Base-by-base conservation (phyloP, 2,329 filamentous ascomycete genomes). In the Trichoderma oligosporum region DNA sequence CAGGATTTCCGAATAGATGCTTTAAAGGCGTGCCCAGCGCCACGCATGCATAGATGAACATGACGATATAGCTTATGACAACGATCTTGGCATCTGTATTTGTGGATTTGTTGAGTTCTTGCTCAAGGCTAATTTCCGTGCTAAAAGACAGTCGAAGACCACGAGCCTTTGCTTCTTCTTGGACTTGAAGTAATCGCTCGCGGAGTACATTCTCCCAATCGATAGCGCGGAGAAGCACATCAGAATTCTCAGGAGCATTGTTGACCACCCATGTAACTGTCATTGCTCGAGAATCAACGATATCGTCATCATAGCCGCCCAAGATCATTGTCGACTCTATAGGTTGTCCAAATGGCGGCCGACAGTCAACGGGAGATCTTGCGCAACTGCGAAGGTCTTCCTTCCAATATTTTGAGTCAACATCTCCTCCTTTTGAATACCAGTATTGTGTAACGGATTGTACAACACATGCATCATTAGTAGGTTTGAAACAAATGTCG, bases 61-160 rank as follows among this genome's bases (percentile, higher is more conserved):
- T 99, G 76, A 97, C 90, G 62, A 97, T 81, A 74, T 99, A 99
- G 78, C 93, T 97, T 73, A 99, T 87, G 54, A 93, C 84, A 22
- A 99, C 85, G 66, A 99, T 99, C 71, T 93, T 97, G 42, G 93
- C 95, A 71, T 99, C 94, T 0, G 94, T 97, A 72, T 99, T 99
- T 48, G 91, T 97, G 35, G 91, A 96, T 74, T 97, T 96, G 77
- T 97, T 99, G 58, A 99, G 80, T 69, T 99, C 94, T 69, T 97
- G 83, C 70, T 97, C 93, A 60, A 99, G 77, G 71, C 92, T 97
- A 72, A 93, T 89, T 74, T 99, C 94, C 0, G 94, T 96, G 48
- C 86, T 96, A 79, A 97, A 99, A 7, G 92, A 97, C 33, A 99
- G 76, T 18, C 94, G 83, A 8, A 99, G 80, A 1, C 92, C 92